Evolutionary conservation across 192 early-diverging fungal species (phyloP).

Genomic region (Coemansia aciculifera): DNA sequence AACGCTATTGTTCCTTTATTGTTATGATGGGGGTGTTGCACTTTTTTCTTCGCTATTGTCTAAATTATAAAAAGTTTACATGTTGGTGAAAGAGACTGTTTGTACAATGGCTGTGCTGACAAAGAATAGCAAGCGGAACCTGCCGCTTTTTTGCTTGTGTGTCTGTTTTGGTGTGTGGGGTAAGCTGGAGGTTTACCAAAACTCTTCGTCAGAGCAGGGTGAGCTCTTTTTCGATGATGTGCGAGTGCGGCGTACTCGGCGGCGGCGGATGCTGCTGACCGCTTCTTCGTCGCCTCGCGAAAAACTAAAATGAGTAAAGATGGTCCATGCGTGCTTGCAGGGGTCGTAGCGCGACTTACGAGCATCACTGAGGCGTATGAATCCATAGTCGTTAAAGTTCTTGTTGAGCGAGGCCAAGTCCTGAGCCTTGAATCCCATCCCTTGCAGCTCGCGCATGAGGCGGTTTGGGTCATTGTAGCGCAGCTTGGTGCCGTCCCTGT

Average conservation of each 20-base stretch:
- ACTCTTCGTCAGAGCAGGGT: conserved; percentile 33
- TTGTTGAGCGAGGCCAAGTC: conserved; percentile 54
- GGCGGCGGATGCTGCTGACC: conserved; percentile 36
- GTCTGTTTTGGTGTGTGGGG: conserved; percentile 8
- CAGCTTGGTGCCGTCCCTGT: conserved; percentile 42
- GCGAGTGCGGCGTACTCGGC: conserved; percentile 39
- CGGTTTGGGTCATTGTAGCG: conserved; percentile 52
- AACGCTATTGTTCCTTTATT: neutral
- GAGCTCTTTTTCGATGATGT: conserved; percentile 33
- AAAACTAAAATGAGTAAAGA: conserved; percentile 43
- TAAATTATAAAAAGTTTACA: too few species aligned
- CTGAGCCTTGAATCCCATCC: conserved; percentile 52
- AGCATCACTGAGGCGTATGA: conserved; percentile 50
- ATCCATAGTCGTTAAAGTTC: conserved; percentile 52
- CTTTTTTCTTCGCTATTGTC: too few species aligned
- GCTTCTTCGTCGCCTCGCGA: conserved; percentile 22
- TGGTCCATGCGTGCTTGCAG: conserved; percentile 35
- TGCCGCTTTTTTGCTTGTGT: neutral
- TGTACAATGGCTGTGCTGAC: conserved; percentile 14
- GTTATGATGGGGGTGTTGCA: neutral
- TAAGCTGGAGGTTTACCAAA: conserved; percentile 23
- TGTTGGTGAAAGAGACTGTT: neutral
- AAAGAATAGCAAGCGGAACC: conserved; percentile 6
- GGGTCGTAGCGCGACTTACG: conserved; percentile 53
- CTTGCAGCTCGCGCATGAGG: conserved; percentile 52